Percentiles rank a stretch among this genome's conserved stretches.
Evolutionary conservation across 208 protist species (phyloP).

Genomic region (Herpetomonas tarakana): DNA sequence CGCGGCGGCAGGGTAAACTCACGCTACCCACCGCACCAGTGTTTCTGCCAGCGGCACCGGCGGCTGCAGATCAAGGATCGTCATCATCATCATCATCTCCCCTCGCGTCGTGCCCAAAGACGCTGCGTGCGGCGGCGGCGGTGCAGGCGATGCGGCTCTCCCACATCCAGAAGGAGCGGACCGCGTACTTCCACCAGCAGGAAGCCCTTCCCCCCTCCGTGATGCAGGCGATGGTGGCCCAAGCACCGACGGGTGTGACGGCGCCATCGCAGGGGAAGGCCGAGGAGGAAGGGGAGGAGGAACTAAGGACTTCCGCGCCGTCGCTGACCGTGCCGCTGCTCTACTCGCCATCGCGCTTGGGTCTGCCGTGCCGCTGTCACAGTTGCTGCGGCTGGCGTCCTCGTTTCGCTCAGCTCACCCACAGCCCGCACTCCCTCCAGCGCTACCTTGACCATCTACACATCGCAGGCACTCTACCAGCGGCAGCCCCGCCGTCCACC

Average conservation of each 20-base stretch:
- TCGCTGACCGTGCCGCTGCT: not conserved
- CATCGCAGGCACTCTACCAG: not conserved
- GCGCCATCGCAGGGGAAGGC: too few relatives aligned
- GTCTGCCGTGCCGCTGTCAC: slow-evolving; percentile 6
- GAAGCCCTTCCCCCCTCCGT: not conserved
- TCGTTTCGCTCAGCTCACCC: slow-evolving; percentile 11
- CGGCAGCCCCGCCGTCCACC: not conserved
- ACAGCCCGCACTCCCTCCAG: slow-evolving; percentile 1
- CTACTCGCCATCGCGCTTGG: not conserved
- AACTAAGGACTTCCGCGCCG: not conserved
- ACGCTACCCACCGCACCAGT: too few relatives aligned
- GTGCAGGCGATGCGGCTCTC: slow-evolving; percentile 48
- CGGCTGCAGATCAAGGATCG: too few relatives aligned
- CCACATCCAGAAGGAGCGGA: slow-evolving; percentile 1
- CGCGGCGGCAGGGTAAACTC: too few relatives aligned
- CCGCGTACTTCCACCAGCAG: not conserved
- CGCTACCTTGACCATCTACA: slow-evolving; percentile 12
- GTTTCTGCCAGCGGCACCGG: too few relatives aligned
- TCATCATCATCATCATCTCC: too few relatives aligned
- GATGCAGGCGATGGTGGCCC: not conserved
- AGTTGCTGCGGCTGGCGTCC: slow-evolving; percentile 10
- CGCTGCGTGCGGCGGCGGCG: slow-evolving; percentile 34
- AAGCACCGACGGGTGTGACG: not conserved
- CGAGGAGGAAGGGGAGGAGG: too few relatives aligned
- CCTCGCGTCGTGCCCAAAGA: slow-evolving; percentile 16